These are phyloP conservation scores for Myxozyma vanderwaltii DNA, from an alignment of 805 yeast genomes.

Conservation along the genomic window DNA sequence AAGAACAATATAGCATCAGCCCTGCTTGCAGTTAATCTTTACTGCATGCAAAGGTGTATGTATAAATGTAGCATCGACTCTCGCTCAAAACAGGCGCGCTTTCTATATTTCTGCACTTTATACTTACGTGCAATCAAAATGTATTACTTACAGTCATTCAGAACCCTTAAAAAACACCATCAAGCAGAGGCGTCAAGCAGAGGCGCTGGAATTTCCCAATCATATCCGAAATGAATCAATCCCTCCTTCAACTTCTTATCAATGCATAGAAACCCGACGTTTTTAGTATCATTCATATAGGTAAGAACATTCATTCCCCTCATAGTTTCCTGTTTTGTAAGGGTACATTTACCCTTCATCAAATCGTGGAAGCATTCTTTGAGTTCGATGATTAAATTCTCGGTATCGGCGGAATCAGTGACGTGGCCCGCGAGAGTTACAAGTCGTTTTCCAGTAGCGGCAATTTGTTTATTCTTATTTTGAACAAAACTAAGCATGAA, in stretches of 20 bases:
- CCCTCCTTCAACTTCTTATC: constrained; percentile 29
- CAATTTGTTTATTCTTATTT: constrained; percentile 21
- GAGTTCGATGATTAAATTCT: constrained; percentile 17
- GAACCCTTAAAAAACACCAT: neutral
- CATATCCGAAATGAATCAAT: constrained; percentile 18
- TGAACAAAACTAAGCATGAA: constrained; percentile 21
- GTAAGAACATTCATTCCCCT: constrained; percentile 21
- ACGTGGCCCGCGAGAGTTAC: constrained; percentile 30
- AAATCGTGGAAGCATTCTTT: constrained; percentile 24
- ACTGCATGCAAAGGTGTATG: too few relatives aligned
- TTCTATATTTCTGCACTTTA: neutral
- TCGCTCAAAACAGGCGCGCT: too few relatives aligned
- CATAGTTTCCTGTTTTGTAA: constrained; percentile 17
- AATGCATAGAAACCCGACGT: constrained; percentile 28
- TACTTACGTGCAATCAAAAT: neutral
- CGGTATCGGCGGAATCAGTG: constrained; percentile 27
- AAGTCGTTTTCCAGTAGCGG: constrained; percentile 13
- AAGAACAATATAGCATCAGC: too few relatives aligned
- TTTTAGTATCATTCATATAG: constrained; percentile 22
- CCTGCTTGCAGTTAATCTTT: too few relatives aligned
- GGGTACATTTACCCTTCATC: constrained; percentile 19
- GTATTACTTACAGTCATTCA: neutral
- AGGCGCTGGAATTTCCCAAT: constrained; percentile 21
- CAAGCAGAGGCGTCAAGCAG: too few relatives aligned
- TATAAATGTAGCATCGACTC: too few relatives aligned